These are phyloP conservation scores for Pichia californica DNA, from an alignment of 805 yeast species.

Conservation along the genomic window DNA sequence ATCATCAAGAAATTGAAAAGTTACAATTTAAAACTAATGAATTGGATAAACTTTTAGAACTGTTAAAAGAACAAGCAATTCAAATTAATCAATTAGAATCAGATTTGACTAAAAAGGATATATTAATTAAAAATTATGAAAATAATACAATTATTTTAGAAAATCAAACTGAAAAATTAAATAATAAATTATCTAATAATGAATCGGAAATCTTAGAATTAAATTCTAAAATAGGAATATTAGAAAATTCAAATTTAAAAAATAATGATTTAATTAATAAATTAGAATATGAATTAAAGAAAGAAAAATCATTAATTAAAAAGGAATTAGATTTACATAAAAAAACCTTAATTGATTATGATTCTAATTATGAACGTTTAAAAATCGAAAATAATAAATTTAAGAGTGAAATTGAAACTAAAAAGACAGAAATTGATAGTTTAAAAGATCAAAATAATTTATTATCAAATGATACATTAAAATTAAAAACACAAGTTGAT, in stretches of 20 bases:
- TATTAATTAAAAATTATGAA: background rate
- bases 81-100: background rate
- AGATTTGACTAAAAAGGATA: background rate
- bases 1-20: too few species aligned
- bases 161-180: background rate
- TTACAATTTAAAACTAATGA: background rate
- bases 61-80: background rate
- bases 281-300: background rate
- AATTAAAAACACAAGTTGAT: background rate
- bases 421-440: background rate
- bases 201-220: background rate
- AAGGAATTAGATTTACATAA: conserved; percentile 6
- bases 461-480: background rate
- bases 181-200: background rate
- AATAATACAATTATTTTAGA: background rate
- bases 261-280: background rate
- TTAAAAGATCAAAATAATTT: background rate
- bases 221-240: background rate
- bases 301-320: background rate
- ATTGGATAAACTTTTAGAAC: background rate
- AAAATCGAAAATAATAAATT: background rate
- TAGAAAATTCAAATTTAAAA: background rate
- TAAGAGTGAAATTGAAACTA: background rate
- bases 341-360: background rate
- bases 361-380: background rate